These are phyloP conservation scores for Tolypocladium ovalisporum DNA, from an alignment of 2,329 filamentous ascomycete genomes.

Conservation along the genomic window DNA sequence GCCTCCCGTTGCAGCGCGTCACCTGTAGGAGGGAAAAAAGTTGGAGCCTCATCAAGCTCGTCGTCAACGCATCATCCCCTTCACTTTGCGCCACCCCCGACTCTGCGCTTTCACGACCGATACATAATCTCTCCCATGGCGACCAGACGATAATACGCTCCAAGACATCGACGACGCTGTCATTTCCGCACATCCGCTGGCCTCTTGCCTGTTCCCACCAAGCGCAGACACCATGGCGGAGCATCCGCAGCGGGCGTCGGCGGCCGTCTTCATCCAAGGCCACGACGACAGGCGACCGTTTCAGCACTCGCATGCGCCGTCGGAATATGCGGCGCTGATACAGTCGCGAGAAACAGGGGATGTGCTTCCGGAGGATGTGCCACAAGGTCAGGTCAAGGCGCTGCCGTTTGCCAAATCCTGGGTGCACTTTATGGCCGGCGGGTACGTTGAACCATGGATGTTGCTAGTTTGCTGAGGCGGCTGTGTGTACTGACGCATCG, in stretches of 20 bases:
- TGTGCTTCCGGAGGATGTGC: slow-evolving; percentile 32
- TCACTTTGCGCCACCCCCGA: not conserved
- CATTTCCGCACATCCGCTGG: not conserved
- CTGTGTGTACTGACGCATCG: slow-evolving; percentile 6
- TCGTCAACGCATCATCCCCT: not conserved
- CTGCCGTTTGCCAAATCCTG: slow-evolving; percentile 63
- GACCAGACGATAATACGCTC: not conserved
- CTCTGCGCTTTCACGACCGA: not conserved
- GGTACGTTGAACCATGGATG: slow-evolving; percentile 39
- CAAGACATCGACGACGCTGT: not conserved
- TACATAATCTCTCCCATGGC: not conserved
- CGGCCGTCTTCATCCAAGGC: slow-evolving; percentile 15
- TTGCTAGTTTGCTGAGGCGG: not conserved
- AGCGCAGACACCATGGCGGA: slow-evolving; percentile 19
- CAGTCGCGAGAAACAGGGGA: slow-evolving; percentile 54
- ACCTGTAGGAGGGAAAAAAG: slow-evolving; percentile 2
- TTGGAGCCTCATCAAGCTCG: slow-evolving; percentile 1
- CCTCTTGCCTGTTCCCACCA: not conserved
- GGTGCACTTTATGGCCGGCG: slow-evolving; percentile 87
- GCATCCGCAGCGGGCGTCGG: slow-evolving; percentile 9
- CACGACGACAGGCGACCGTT: slow-evolving; percentile 19
- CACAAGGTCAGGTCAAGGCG: slow-evolving; percentile 22
- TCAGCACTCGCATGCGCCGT: slow-evolving; percentile 15
- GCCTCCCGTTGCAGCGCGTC: not conserved
- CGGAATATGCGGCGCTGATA: slow-evolving; percentile 29